Conservation (phyloP, 257 asterid genomes). For the Nicotiana benthamiana region DNA sequence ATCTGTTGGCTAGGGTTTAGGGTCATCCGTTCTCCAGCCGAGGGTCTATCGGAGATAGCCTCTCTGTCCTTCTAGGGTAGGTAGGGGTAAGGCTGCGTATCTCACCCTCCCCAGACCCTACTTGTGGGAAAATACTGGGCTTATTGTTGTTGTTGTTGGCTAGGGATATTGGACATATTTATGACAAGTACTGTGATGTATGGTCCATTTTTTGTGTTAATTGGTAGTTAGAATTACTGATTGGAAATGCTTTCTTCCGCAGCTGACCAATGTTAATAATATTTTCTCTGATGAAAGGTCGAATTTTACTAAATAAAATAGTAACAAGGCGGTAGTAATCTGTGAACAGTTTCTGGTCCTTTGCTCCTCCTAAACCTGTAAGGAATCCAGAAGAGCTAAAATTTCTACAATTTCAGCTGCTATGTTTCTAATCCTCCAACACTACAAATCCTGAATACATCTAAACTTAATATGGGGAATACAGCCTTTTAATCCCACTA, state of each 20-base stretch:
- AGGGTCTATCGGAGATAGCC: too few relatives aligned
- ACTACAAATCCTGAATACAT: not conserved
- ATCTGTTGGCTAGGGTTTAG: too few relatives aligned
- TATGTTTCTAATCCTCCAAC: not conserved
- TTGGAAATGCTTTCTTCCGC: not conserved
- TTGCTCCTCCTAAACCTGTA: not conserved
- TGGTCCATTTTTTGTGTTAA: not conserved
- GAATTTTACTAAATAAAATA: not conserved
- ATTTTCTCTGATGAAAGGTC: not conserved
- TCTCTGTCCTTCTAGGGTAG: too few relatives aligned
- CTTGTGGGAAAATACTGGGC: too few relatives aligned
- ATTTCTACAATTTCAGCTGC: not conserved
- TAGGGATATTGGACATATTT: not conserved
- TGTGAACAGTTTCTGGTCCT: not conserved
- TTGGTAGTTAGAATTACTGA: not conserved
- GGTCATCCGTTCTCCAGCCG: too few relatives aligned
- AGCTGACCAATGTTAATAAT: not conserved
- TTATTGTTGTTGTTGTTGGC: too few relatives aligned
- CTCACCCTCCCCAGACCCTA: too few relatives aligned
- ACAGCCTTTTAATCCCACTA: not conserved
- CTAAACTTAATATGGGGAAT: not conserved
- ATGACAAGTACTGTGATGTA: not conserved
- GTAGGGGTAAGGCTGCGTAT: too few relatives aligned
- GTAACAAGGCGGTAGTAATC: not conserved
- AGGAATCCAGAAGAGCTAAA: not conserved